phyloP scores from a whole-genome alignment of 2,329 filamentous ascomycete species.

The Tricladium varicosporioides region DNA sequence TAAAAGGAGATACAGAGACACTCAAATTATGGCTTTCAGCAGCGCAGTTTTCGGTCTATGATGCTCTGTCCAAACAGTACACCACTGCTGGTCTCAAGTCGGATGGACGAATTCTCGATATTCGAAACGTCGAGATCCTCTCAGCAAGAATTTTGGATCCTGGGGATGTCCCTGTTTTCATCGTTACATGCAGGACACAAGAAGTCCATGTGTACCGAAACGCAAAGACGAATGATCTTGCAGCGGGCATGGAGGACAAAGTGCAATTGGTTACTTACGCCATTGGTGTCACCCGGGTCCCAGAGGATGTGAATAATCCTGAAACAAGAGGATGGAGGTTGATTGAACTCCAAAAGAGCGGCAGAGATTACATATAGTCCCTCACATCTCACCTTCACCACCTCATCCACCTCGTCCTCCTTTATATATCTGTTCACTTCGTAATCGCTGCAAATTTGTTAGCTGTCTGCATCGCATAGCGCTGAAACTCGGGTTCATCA shows the following conservation, averaged over 20 bases:
- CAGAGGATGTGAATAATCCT: conserved; percentile 94
- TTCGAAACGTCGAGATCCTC: conserved; percentile 87
- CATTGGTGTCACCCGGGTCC: conserved; percentile 89
- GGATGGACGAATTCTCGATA: conserved; percentile 92
- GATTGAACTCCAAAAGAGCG: conserved; percentile 98
- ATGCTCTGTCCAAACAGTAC: conserved; percentile 95
- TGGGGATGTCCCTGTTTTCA: conserved; percentile 90
- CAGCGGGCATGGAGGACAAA: conserved; percentile 97
- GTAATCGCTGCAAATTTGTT: not conserved
- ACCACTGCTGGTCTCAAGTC: conserved; percentile 90
- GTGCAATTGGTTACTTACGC: conserved; percentile 98
- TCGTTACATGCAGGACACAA: conserved; percentile 93
- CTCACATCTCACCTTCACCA: not conserved
- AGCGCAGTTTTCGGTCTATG: conserved; percentile 94
- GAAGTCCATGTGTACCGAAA: conserved; percentile 98
- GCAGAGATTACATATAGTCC: conserved; percentile 76
- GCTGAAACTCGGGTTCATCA: not conserved
- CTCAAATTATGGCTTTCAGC: conserved; percentile 95
- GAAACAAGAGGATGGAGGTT: conserved; percentile 96
- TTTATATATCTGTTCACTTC: not conserved
- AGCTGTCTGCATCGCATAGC: not conserved
- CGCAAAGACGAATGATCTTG: conserved; percentile 82
- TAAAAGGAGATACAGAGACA: conserved; percentile 89
- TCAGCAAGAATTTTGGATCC: conserved; percentile 79
- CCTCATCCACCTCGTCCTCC: not conserved